These are phyloP conservation scores for Chlorella sp. DNA, from an alignment of 139 green algal genomes.

Conservation along the genomic window DNA sequence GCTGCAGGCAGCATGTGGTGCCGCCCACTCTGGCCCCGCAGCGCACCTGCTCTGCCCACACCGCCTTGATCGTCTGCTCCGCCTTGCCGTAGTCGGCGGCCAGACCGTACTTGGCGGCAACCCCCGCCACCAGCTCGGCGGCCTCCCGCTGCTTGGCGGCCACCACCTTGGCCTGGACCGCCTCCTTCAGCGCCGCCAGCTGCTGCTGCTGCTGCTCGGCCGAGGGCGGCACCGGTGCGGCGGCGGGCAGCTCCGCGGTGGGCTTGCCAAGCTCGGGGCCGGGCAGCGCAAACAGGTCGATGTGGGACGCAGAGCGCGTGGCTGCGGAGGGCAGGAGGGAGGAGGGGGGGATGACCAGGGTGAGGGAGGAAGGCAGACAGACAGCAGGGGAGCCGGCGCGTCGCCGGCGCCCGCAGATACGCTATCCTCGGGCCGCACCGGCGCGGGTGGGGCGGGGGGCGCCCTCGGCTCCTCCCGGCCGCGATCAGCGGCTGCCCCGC, in stretches of 20 bases:
- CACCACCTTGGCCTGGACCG: conserved; percentile 12
- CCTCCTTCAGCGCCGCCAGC: conserved; percentile 3
- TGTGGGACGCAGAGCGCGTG: conserved; percentile 4
- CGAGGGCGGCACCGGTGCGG: neutral
- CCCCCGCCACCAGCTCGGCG: conserved; percentile 10
- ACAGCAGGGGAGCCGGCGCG: neutral
- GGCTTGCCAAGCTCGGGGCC: neutral
- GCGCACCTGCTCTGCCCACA: conserved; percentile 22
- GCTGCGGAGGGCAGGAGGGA: neutral
- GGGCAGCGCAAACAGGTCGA: conserved; percentile 15
- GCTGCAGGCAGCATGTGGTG: neutral
- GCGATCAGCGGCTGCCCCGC: neutral
- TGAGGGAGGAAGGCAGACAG: no score
- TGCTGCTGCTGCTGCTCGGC: neutral
- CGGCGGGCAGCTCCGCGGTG: neutral
- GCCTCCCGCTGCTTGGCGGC: conserved; percentile 18
- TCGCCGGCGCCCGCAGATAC: neutral
- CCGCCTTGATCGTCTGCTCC: conserved; percentile 30
- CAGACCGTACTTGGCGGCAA: conserved; percentile 27
- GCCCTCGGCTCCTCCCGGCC: neutral
- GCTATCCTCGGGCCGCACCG: neutral
- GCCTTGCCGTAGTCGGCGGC: conserved; percentile 23
- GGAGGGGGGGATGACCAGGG: no score
- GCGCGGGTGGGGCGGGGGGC: neutral
- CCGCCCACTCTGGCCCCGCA: neutral